Conservation (phyloP, 148 eudicot genomes). For the Silene latifolia region DNA sequence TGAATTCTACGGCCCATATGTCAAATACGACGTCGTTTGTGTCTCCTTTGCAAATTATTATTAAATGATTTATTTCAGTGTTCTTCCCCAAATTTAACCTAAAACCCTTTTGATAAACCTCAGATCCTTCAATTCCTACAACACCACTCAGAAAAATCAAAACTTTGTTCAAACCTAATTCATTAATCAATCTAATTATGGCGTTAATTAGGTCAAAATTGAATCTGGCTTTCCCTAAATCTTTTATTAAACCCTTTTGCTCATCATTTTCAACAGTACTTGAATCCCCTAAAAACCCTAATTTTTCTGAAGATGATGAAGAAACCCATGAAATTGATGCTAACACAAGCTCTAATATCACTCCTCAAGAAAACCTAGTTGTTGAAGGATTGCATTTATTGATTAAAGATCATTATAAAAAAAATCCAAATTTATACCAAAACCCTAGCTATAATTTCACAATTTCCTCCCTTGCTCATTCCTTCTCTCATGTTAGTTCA, state of each 20-base stretch:
- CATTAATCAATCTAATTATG: slow-evolving; percentile 20
- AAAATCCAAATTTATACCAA: slow-evolving; percentile 46
- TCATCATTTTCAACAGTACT: slow-evolving; percentile 20
- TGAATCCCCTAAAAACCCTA: slow-evolving; percentile 7
- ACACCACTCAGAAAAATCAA: neutral
- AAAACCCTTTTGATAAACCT: slow-evolving; percentile 15
- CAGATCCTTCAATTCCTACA: neutral
- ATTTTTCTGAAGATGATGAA: slow-evolving; percentile 13
- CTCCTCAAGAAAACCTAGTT: slow-evolving; percentile 39
- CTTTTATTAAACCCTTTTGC: slow-evolving; percentile 29
- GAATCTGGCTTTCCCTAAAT: slow-evolving; percentile 25
- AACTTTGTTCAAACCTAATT: neutral
- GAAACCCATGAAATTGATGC: slow-evolving; percentile 11
- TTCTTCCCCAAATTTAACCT: too few relatives aligned
- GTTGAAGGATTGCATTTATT: slow-evolving; percentile 42
- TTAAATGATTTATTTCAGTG: too few relatives aligned
- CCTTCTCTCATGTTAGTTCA: slow-evolving; percentile 36
- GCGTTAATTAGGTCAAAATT: slow-evolving; percentile 33
- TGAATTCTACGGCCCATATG: neutral
- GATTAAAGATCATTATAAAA: slow-evolving; percentile 66
- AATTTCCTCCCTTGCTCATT: slow-evolving; percentile 42
- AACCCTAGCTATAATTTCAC: slow-evolving; percentile 28
- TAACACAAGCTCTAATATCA: slow-evolving; percentile 19
- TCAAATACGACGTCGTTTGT: neutral
- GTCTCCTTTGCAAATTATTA: too few relatives aligned